A percentile compares a stretch with the other conserved stretches of the same genome.
Evolutionary conservation across 495 filamentous ascomycete species (phyloP).

Genomic region (Lophiostoma macrostomum): DNA sequence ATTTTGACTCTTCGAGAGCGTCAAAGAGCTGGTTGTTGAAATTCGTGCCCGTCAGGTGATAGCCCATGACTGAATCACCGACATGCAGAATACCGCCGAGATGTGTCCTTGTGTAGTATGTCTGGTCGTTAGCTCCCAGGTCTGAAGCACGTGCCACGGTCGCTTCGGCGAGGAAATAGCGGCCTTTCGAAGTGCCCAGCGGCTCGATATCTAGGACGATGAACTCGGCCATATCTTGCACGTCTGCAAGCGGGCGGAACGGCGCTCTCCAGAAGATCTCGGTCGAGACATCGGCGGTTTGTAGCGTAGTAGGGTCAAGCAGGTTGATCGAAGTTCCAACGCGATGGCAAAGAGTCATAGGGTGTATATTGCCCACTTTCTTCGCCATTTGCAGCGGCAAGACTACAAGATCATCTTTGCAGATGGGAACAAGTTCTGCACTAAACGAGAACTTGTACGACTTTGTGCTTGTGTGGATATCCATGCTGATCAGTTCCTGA

Average conservation of each 20-base stretch:
- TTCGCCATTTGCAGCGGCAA: constrained; percentile 87
- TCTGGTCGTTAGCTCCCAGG: constrained; percentile 79
- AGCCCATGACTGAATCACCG: constrained; percentile 90
- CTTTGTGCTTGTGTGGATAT: constrained; percentile 84
- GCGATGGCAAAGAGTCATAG: constrained; percentile 78
- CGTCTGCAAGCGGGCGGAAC: constrained; percentile 78
- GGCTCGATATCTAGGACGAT: constrained; percentile 93
- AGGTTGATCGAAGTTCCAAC: constrained; percentile 87
- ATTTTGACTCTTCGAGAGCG: constrained; percentile 67
- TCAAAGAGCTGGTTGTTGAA: constrained; percentile 88
- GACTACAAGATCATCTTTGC: constrained; percentile 93
- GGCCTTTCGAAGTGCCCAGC: constrained; percentile 68
- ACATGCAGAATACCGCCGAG: constrained; percentile 81
- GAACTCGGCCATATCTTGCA: constrained; percentile 84
- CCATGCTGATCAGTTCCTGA: constrained; percentile 87
- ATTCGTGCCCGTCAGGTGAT: constrained; percentile 80
- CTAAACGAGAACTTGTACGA: constrained; percentile 92
- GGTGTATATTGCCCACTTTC: constrained; percentile 78
- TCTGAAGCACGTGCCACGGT: constrained; percentile 86
- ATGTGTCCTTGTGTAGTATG: constrained; percentile 86
- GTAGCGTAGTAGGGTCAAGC: constrained; percentile 85
- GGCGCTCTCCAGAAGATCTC: constrained; percentile 83
- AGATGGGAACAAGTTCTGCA: constrained; percentile 77
- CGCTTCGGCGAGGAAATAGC: constrained; percentile 77
- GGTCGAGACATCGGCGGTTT: constrained; percentile 79